Conservation (phyloP, 768 basidiomycete genomes). For the Lactarius hatsudake region DNA sequence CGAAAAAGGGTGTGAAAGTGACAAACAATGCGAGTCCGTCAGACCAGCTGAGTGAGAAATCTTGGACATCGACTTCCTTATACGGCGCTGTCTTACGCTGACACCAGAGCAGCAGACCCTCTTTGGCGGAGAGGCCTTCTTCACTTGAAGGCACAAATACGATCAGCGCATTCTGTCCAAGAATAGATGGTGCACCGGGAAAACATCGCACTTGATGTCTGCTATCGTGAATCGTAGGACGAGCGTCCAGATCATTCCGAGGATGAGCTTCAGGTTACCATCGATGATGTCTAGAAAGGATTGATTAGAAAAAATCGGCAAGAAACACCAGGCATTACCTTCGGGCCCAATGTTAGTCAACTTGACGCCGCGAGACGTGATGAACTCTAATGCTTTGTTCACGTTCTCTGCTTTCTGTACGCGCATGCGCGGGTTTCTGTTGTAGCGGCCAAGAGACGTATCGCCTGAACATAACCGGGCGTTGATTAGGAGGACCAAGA, state of each 20-base stretch:
- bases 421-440: conserved; percentile 83
- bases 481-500: conserved; percentile 9
- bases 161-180: neutral
- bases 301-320: conserved; percentile 10
- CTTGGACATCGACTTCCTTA: conserved; percentile 87
- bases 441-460: conserved; percentile 91
- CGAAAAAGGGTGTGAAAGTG: conserved; percentile 9
- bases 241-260: conserved; percentile 99
- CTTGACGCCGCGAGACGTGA: conserved; percentile 89
- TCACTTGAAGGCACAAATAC: conserved; percentile 52
- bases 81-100: conserved; percentile 94
- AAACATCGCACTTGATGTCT: conserved; percentile 78
- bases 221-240: conserved; percentile 98
- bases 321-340: conserved; percentile 44
- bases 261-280: conserved; percentile 95
- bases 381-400: conserved; percentile 94
- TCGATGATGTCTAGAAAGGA: conserved; percentile 85
- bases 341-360: conserved; percentile 98
- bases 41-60: conserved; percentile 90
- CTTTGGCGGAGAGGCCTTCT: conserved; percentile 98
- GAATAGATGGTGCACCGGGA: neutral
- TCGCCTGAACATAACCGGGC: conserved; percentile 53
- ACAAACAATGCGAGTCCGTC: conserved; percentile 94
- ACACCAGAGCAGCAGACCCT: conserved; percentile 96
- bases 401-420: conserved; percentile 99